Conservation (phyloP, 2,329 filamentous ascomycete genomes). For the Fusarium caatingaense region DNA sequence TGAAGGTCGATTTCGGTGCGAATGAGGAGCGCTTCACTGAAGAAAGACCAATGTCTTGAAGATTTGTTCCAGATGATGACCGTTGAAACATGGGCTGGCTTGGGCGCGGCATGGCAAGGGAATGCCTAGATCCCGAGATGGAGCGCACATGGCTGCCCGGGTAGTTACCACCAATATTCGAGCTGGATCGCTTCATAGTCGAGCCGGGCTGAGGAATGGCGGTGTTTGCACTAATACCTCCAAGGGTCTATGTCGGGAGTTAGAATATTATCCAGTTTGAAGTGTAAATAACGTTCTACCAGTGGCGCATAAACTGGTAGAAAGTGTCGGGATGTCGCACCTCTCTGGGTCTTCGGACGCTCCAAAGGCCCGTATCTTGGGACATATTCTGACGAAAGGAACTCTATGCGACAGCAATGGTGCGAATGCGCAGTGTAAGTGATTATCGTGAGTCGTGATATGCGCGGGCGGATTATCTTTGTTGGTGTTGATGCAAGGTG, state of each 20-base stretch:
- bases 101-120: conserved; percentile 84
- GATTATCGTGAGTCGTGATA: conserved; percentile 1
- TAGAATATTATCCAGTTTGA: conserved; percentile 20
- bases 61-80: conserved; percentile 83
- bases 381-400: conserved; percentile 68
- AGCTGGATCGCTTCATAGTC: conserved; percentile 92
- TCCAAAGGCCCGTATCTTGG: conserved; percentile 89
- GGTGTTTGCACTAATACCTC: conserved; percentile 83
- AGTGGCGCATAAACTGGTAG: conserved; percentile 36
- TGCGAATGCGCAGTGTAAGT: conserved; percentile 22
- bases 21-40: conserved; percentile 87
- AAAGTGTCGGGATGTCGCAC: conserved; percentile 57
- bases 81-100: conserved; percentile 89
- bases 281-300: not conserved
- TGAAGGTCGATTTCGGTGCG: conserved; percentile 75
- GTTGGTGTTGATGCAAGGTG: conserved; percentile 35
- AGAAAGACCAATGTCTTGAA: conserved; percentile 82
- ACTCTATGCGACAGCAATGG: conserved; percentile 33
- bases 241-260: conserved; percentile 76
- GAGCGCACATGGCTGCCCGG: conserved; percentile 80
- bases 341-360: conserved; percentile 90
- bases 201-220: conserved; percentile 91
- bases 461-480: conserved; percentile 7
- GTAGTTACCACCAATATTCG: conserved; percentile 74
- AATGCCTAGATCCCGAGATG: conserved; percentile 84